These are phyloP conservation scores for Boletus hoseneyae DNA, from an alignment of 1,284 basidiomycete species.

Conservation along the genomic window DNA sequence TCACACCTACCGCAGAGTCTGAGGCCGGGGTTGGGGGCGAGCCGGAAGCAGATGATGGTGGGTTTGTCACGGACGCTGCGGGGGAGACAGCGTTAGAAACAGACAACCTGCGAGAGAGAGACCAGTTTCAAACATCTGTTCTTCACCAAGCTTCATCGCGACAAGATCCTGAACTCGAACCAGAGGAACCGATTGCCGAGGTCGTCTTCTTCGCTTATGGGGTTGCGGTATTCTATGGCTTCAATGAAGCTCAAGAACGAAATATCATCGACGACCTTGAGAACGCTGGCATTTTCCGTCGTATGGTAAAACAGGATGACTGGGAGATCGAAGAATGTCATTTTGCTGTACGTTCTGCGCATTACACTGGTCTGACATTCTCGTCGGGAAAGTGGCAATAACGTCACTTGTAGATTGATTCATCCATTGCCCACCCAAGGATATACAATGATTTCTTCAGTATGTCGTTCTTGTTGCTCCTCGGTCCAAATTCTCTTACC, in stretches of 20 bases:
- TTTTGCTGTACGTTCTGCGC: slow-evolving; percentile 56
- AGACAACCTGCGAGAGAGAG: neutral
- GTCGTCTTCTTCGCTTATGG: slow-evolving; percentile 85
- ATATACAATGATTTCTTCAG: slow-evolving; percentile 94
- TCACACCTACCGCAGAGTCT: slow-evolving; percentile 10
- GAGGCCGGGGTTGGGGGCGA: slow-evolving; percentile 17
- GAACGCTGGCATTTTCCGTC: slow-evolving; percentile 64
- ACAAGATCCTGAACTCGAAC: slow-evolving; percentile 14
- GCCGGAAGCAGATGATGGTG: slow-evolving; percentile 13
- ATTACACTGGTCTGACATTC: neutral
- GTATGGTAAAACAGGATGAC: slow-evolving; percentile 59
- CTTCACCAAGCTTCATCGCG: slow-evolving; percentile 1
- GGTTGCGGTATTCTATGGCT: slow-evolving; percentile 86
- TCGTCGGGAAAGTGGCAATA: neutral
- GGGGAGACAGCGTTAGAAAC: slow-evolving; percentile 17
- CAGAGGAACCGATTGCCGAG: slow-evolving; percentile 63
- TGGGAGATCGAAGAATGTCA: slow-evolving; percentile 93
- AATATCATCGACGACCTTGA: slow-evolving; percentile 80
- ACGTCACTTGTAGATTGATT: slow-evolving; percentile 63
- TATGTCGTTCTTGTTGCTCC: slow-evolving; percentile 35
- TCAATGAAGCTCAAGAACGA: slow-evolving; percentile 72
- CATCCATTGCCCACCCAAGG: slow-evolving; percentile 77
- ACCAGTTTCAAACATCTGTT: slow-evolving; percentile 4
- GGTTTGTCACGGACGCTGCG: slow-evolving; percentile 13
- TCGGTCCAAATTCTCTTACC: slow-evolving; percentile 2